A percentile compares a stretch with the other conserved stretches of the same genome.
phyloP scores from a whole-genome alignment of 805 yeast genomes.

The Candida montana region DNA sequence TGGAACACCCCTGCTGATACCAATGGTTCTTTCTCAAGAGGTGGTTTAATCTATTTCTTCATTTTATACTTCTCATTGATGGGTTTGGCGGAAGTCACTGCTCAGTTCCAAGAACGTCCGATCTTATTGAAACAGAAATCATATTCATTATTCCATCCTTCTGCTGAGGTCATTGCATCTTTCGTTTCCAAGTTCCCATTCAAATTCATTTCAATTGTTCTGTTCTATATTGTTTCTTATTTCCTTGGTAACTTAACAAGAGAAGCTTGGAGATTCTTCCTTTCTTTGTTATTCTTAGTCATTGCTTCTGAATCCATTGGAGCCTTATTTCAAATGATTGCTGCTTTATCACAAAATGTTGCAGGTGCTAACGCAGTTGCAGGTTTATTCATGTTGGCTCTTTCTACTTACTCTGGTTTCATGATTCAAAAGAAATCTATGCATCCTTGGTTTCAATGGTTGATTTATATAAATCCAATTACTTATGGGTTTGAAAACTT shows the following conservation, averaged over 20 bases:
- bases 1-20: conserved; percentile 47
- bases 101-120: conserved; percentile 45
- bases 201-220: conserved; percentile 41
- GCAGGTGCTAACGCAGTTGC: conserved; percentile 51
- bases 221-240: conserved; percentile 46
- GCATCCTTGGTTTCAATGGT: conserved; percentile 73
- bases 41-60: conserved; percentile 58
- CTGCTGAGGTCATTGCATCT: conserved; percentile 67
- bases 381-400: conserved; percentile 46
- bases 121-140: conserved; percentile 67
- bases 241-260: conserved; percentile 52
- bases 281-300: conserved; percentile 40
- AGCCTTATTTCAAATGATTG: conserved; percentile 47
- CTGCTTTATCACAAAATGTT: conserved; percentile 18
- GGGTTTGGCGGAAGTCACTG: conserved; percentile 43
- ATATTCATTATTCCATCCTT: conserved; percentile 68
- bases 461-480: conserved; percentile 52
- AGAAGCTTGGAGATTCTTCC: conserved; percentile 51
- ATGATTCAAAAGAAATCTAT: conserved; percentile 54
- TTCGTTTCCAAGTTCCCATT: conserved; percentile 59
- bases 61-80: conserved; percentile 48
- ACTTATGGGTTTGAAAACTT: conserved; percentile 58
- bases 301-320: conserved; percentile 43
- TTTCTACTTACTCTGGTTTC: conserved; percentile 59
- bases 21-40: conserved; percentile 55